Percentiles rank a stretch among this genome's conserved stretches.
phyloP scores from a whole-genome alignment of 768 basidiomycete species.

The Auriscalpium vulgare region DNA sequence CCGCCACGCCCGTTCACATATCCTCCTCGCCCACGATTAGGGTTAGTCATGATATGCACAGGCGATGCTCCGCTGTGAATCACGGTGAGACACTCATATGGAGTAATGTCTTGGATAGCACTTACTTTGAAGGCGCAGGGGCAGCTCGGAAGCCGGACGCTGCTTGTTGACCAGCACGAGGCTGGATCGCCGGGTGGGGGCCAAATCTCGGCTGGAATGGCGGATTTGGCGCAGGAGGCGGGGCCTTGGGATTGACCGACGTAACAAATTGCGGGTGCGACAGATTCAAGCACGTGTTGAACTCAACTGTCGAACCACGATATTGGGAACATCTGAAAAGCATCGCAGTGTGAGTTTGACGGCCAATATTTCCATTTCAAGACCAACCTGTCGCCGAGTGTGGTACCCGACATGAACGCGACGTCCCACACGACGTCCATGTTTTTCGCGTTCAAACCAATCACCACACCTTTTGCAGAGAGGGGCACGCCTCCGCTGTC shows the following conservation, averaged over 20 bases:
- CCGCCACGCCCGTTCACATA: constrained; percentile 15
- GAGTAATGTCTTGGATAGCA: not conserved
- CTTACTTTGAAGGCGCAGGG: constrained; percentile 27
- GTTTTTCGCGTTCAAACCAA: constrained; percentile 77
- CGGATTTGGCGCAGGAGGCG: constrained; percentile 32
- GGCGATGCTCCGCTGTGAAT: constrained; percentile 25
- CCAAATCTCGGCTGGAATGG: constrained; percentile 67
- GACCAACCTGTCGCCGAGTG: constrained; percentile 70
- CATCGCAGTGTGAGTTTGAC: too few species aligned
- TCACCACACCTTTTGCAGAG: constrained; percentile 86
- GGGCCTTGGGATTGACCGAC: constrained; percentile 55
- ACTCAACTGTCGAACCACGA: constrained; percentile 83
- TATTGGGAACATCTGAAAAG: constrained; percentile 75
- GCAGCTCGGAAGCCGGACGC: constrained; percentile 63
- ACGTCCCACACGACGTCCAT: constrained; percentile 98
- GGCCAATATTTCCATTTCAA: constrained; percentile 3
- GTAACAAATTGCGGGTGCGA: constrained; percentile 79
- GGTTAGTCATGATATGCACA: constrained; percentile 73
- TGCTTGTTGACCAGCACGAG: constrained; percentile 42
- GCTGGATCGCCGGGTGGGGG: constrained; percentile 53
- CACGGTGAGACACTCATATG: not conserved
- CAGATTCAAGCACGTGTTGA: constrained; percentile 85
- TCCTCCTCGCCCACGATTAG: constrained; percentile 44
- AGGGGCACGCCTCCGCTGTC: constrained; percentile 91
- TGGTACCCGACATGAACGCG: constrained; percentile 88